Conservation (phyloP, 345 rosid species). For the Rubroshorea leprosula region DNA sequence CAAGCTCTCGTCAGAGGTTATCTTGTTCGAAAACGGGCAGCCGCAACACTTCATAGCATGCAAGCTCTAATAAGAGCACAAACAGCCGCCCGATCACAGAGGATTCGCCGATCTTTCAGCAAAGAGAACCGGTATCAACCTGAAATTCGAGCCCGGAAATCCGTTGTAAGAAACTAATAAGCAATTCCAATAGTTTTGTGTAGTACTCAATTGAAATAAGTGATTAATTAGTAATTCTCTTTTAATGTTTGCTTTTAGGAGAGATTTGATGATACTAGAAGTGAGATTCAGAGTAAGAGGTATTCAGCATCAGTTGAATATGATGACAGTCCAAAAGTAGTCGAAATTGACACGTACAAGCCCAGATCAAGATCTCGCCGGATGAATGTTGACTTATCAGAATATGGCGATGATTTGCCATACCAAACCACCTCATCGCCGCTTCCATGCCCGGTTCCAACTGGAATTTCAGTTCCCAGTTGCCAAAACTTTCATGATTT, state of each 20-base stretch:
- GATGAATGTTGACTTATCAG: constrained; percentile 27
- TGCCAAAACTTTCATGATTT: constrained; percentile 28
- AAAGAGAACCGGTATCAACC: constrained; percentile 33
- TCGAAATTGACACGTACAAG: constrained; percentile 52
- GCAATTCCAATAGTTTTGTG: neutral
- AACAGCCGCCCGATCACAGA: constrained; percentile 37
- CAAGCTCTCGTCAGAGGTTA: constrained; percentile 83
- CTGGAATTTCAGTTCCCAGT: neutral
- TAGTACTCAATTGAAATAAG: neutral
- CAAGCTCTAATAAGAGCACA: constrained; percentile 70
- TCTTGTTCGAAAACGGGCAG: constrained; percentile 62
- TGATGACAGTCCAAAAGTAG: constrained; percentile 45
- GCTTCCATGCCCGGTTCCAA: constrained; percentile 24
- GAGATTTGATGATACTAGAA: constrained; percentile 32
- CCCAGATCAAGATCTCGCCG: constrained; percentile 43
- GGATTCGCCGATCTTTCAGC: constrained; percentile 34
- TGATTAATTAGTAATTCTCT: neutral
- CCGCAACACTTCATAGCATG: constrained; percentile 61
- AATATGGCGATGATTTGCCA: constrained; percentile 28
- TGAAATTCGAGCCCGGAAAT: constrained; percentile 31
- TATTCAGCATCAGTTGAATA: constrained; percentile 19
- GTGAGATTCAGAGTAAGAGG: constrained; percentile 34
- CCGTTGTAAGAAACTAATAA: constrained; percentile 37
- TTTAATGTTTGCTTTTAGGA: constrained; percentile 23
- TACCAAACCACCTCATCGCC: constrained; percentile 37